Base-by-base conservation (phyloP, 768 basidiomycete species). In the Boletales sp. region DNA sequence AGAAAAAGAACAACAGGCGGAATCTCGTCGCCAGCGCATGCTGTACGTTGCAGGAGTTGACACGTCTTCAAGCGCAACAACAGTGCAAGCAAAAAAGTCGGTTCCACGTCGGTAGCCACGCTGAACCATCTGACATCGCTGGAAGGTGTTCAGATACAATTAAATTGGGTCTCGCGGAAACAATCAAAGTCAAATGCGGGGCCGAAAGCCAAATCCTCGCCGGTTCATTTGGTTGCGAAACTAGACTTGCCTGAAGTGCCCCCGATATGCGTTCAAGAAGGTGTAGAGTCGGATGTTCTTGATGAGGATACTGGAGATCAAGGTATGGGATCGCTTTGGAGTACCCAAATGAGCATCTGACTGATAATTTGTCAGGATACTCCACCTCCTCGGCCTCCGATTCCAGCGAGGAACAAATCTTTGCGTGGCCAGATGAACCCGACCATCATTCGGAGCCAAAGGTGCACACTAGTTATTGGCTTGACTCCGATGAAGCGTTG, bases 1-100 rank as follows among this genome's bases (percentile, higher is more conserved):
- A 86, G 72, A 78, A 82, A 64, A 86, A 82, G 51, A 62, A 69
- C 21, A 82, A 79, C 58, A 82, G 75, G 59, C 74, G 75, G 1
- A 74, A 67, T 35, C 69, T 85, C 4, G 76, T 87, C 0, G 86
- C 80, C 0, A 74, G 69, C 0, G 72, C 77, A 0, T 66, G 68
- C 9, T 71, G 80, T 56, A 72, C 80, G 1, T 61, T 88, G 2
- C 74, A 72, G 5, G 85, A 85, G 35, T 61, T 84, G 36, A 45
- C 74, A 34, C 79, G 73, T 53, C 76, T 69, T 55, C 78, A 81
- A 45, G 76, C 60, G n/a, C 63, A 65, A 19, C 62, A 63, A 9
- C 52, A 65, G 21, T 54, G 74, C 12, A 53, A 57, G 12, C 75
- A 75, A 10, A 65, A 66, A 17, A 73, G 82, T 83, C 50, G 54